Percentiles rank a stretch among this genome's conserved stretches.
Conservation (phyloP, 108 stramenopile genomes). For the Craspedostauros australis region DNA sequence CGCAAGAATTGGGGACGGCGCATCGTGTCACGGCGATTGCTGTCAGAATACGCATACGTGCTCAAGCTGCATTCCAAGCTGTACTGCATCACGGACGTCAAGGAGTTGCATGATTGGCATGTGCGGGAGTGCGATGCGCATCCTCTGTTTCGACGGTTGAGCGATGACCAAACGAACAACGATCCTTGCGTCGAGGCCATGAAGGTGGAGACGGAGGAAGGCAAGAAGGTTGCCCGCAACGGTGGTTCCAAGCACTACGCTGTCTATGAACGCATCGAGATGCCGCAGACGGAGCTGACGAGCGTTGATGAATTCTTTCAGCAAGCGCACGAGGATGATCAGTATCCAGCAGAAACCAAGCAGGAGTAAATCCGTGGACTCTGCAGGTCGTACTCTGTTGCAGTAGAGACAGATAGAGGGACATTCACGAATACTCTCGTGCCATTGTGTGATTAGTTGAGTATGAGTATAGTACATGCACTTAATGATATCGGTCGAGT, state of each 20-base stretch:
- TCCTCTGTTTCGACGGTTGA: constrained; percentile 67
- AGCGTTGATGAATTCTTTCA: constrained; percentile 24
- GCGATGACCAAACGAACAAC: constrained; percentile 6
- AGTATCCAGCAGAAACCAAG: no score
- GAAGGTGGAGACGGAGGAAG: constrained; percentile 92
- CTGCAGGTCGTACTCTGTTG: no score
- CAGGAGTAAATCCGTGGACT: no score
- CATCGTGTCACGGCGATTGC: constrained; percentile 74
- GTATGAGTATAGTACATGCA: no score
- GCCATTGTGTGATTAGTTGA: no score
- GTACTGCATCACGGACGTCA: constrained; percentile 95
- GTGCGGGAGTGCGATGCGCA: constrained; percentile 80
- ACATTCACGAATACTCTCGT: no score
- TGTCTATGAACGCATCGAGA: constrained; percentile 66
- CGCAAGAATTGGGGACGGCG: constrained; percentile 94
- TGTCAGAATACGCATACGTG: constrained; percentile 91
- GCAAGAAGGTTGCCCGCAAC: constrained; percentile 88
- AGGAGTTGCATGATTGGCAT: constrained; percentile 95
- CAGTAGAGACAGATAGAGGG: no score
- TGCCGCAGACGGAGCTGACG: constrained; percentile 29
- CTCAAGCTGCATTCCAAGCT: constrained; percentile 67
- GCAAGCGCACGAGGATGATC: not conserved
- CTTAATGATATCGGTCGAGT: no score
- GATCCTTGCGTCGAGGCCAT: constrained; percentile 89
- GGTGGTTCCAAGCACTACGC: constrained; percentile 71